Evolutionary conservation across 2,329 filamentous ascomycete genomes (phyloP), one percentile per base, ranked within the genome.

Genomic region (Zalaria sp.): DNA sequence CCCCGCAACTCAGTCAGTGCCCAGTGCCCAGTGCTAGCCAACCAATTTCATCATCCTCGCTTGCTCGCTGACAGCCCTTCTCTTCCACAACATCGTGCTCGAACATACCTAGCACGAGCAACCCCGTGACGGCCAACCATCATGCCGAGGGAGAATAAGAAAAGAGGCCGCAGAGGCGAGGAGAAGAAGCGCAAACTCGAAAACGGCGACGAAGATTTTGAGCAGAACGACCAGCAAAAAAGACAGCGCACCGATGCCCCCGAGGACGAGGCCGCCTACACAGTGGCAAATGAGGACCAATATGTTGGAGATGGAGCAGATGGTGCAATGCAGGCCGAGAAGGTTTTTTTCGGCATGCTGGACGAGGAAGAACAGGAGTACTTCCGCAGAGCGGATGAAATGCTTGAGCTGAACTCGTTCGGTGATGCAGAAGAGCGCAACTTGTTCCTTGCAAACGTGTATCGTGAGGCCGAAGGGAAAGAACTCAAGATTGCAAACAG

Each of bases 401-500:
- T 93, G 64, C 78, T 98, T 45, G 88, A 94, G 60, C 64, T 85
- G 51, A 91, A 96, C 64, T 78, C 89, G 58, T 96, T 96, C 58
- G 76, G 75, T 34, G 78, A 79, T 34, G 60, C 76, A 40, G 85
- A 94, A 51, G 67, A 70, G 49, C 62, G 66, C 42, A 49, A 53
- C 5, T 53, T 66, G 18, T 73, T 73, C 53, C 59, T 96, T 37
- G 77, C 81, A 46, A 93, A 81, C 59, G 83, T 96, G 40, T 93
- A 83, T 63, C 72, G 75, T 50, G 89, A 96, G 63, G 87, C 88
- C 1, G 71, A 79, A 46, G 87, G 86, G 46, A 96, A 96, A 63
- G 91, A 96, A 61, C 69, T 98, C 56, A 98, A 96, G 69, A 76
- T 98, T 47, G 88, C 88, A 25, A 91, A 85, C 64, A 94, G 87